Conservation (phyloP, 2,329 filamentous ascomycete species). For the Neofusicoccum umdonicola region DNA sequence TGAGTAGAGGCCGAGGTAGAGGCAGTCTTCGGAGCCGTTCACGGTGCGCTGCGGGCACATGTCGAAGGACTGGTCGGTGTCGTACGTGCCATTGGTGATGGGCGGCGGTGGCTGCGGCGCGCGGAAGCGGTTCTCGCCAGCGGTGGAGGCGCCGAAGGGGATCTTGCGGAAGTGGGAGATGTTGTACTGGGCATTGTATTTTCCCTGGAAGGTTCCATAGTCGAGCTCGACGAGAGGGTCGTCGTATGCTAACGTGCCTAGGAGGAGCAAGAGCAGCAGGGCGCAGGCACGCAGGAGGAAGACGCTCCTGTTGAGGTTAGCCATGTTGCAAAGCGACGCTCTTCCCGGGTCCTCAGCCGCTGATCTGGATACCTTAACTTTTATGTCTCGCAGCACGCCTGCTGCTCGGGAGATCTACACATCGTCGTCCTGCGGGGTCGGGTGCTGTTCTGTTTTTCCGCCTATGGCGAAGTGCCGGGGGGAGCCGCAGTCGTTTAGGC, state of each 20-base stretch:
- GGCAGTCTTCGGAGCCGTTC: conserved; percentile 58
- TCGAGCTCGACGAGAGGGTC: conserved; percentile 28
- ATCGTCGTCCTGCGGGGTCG: not conserved
- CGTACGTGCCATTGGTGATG: conserved; percentile 53
- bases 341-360: not conserved
- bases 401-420: not conserved
- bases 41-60: conserved; percentile 59
- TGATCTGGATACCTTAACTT: not conserved
- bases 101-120: conserved; percentile 56
- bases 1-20: conserved; percentile 60
- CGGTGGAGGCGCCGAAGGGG: conserved; percentile 59
- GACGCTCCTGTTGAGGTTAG: not conserved
- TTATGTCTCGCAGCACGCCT: not conserved
- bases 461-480: not conserved
- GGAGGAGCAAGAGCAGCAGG: not conserved
- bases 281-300: not conserved
- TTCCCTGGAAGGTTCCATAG: conserved; percentile 50
- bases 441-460: not conserved
- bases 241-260: not conserved
- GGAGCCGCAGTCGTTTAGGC: not conserved
- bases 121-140: conserved; percentile 58
- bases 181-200: conserved; percentile 53
- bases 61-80: conserved; percentile 56
- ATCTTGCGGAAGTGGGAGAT: conserved; percentile 61
- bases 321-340: not conserved